Base-by-base conservation (phyloP, 257 asterid genomes). In the Striga asiatica region DNA sequence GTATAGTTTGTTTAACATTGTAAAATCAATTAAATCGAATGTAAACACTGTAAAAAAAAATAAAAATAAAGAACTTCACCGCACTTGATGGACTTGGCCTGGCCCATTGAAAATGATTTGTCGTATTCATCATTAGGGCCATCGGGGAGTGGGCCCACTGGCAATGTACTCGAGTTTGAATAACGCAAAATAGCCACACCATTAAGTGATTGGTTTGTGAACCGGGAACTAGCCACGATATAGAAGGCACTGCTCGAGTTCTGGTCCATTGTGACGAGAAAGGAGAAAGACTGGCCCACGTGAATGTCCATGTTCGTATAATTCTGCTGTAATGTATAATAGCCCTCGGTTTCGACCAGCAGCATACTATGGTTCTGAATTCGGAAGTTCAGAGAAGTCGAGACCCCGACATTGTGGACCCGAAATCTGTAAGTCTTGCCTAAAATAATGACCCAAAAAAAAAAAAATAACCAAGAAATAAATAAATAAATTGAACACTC, bases 161-260 rank as follows among this genome's bases (percentile, higher is more conserved):
- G 84, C 25, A 55, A 52, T 24, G 87, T 89, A 65, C 73, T 66
- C 32, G 95, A 85, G 69, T 82, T 85, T 12, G 81, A 71, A 61
- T 85, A 85, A 54, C 80, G 89, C 71, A 85, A 65, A 28, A 80
- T 57, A 0, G 83, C 95, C 39, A 85, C 93, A 48, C 95, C 95
- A 1, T 84, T 85, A 14, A 64, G 43, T 2, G 93, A 70, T 69
- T 85, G 73, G 51, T 85, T 85, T 56, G 82, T 93, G 61, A 80
- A 78, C 68, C 95, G 71, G 46, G 95, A 71, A 68, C 95, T 85
- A 8, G 95, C 95, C 4, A 85, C 95, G 37, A 85, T 61, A 31
- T 85, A 85, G 69, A 82, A 85, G 58, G 82, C 93, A 39, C 80
- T 79, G 78, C 84, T 85, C 20, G 95, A 93, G 34, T 85, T 85